Evolutionary conservation across 345 rosid genomes (phyloP), one percentile per base, ranked within the genome.

Genomic region (Rhodamnia argentea): DNA sequence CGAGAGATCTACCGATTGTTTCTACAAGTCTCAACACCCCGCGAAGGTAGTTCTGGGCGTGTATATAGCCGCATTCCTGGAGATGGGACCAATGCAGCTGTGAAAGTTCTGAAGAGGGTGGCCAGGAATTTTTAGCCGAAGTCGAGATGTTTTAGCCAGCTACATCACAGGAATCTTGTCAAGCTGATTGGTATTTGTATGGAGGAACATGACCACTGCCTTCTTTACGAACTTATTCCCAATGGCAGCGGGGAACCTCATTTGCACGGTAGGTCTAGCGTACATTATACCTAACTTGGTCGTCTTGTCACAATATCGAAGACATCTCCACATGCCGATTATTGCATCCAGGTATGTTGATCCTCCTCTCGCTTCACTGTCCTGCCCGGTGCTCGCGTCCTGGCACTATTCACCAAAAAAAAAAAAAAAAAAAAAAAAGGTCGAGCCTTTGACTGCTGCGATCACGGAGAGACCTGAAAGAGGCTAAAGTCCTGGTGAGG

Each of bases 211-310:
- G 85, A 87, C 52, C 96, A 95, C 57, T 92, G 98, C 89, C 91
- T 97, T 90, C 95, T 97, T 56, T 96, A 96, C 84, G 96, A 95
- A 86, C 96, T 94, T 84, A 91, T 97, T 87, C 94, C 95, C 60
- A 96, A 96, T 92, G 99, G 99, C 91, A 94, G 96, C 81, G 98
- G 95, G 52, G 99, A 97, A 85, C 96, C 99, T 54, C 96, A 96
- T 91, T 92, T 97, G 87, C 99, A 97, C 76, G 99, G 99, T 94
- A 90, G 52, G 83, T 23, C 81, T 22, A 85, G 84, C 40, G 74
- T 81, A 74, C 83, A 86, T 81, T 54, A 54, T 32, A 62, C 14
- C 75, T 62, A 62, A 62, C 42, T 13, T n/a, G 8, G 70, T 59
- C 70, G n/a, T 59, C 37, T 59, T 59, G 70, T 59, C 75, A 29